These are phyloP conservation scores for Populus hybrid DNA, from an alignment of 441 rosid genomes.

Conservation along the genomic window DNA sequence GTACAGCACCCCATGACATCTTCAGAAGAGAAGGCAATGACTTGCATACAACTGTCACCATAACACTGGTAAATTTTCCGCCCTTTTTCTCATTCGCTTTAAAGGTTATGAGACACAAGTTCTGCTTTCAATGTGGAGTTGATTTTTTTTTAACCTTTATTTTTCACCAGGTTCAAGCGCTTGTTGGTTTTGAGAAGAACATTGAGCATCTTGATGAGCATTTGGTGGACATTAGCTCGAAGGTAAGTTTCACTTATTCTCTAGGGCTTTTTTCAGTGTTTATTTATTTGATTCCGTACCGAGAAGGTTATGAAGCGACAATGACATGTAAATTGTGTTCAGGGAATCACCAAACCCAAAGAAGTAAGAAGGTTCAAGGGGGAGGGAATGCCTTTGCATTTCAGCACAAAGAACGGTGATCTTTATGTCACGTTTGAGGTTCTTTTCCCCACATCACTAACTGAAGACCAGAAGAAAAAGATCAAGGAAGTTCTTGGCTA, in stretches of 20 bases:
- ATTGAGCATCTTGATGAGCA: conserved; percentile 90
- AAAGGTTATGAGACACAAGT: neutral
- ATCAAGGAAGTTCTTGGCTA: conserved; percentile 73
- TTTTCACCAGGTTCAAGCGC: conserved; percentile 70
- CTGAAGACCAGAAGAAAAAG: conserved; percentile 79
- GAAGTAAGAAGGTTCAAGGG: conserved; percentile 87
- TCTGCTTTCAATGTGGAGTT: conserved; percentile 1
- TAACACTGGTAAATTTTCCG: conserved; percentile 64
- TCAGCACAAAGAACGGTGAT: conserved; percentile 80
- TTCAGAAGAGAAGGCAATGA: conserved; percentile 91
- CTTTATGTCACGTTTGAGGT: conserved; percentile 83
- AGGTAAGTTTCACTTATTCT: conserved; percentile 41
- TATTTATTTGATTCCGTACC: neutral
- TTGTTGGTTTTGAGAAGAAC: conserved; percentile 93
- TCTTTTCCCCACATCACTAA: conserved; percentile 77
- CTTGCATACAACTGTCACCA: conserved; percentile 77
- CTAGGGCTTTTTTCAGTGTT: neutral
- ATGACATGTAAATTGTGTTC: conserved; percentile 11
- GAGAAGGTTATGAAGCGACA: neutral
- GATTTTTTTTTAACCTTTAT: neutral
- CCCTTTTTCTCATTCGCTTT: neutral
- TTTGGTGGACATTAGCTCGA: conserved; percentile 71
- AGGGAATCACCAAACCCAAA: conserved; percentile 92
- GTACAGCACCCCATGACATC: conserved; percentile 68
- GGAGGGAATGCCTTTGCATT: conserved; percentile 95